phyloP scores from a whole-genome alignment of 306 rosid genomes.

The Lathyrus sativus region DNA sequence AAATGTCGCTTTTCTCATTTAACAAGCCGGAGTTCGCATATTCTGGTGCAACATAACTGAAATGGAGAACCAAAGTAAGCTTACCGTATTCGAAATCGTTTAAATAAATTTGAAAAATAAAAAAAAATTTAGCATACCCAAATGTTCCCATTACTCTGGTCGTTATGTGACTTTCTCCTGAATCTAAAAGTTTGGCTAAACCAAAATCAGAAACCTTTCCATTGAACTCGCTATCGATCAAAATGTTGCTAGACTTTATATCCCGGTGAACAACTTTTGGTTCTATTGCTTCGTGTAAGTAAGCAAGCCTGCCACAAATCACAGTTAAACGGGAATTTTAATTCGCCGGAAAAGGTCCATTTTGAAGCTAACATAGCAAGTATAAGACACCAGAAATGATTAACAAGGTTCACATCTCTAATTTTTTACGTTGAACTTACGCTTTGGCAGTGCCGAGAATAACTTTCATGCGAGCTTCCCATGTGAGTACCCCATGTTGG shows the following conservation, averaged over 20 bases:
- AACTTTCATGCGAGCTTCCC: conserved; percentile 97
- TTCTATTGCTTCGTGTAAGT: conserved; percentile 95
- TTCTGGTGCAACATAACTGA: conserved; percentile 96
- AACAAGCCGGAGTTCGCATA: conserved; percentile 93
- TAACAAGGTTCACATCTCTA: neutral
- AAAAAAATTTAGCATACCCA: conserved; percentile 55
- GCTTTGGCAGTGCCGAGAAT: conserved; percentile 91
- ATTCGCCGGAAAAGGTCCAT: neutral
- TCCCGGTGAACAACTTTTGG: conserved; percentile 97
- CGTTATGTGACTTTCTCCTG: conserved; percentile 94
- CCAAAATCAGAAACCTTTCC: conserved; percentile 98
- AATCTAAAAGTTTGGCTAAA: conserved; percentile 86
- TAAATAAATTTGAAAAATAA: neutral
- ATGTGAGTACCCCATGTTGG: conserved; percentile 70
- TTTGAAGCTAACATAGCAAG: conserved; percentile 22
- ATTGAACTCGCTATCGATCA: conserved; percentile 81
- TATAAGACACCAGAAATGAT: neutral
- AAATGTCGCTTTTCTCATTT: conserved; percentile 92
- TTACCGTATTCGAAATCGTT: neutral
- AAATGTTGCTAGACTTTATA: conserved; percentile 90
- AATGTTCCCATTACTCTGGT: conserved; percentile 99
- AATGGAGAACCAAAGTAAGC: conserved; percentile 41
- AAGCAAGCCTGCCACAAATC: conserved; percentile 74
- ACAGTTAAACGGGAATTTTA: conserved; percentile 15
- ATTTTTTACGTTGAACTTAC: conserved; percentile 58